Evolutionary conservation across 73 alveolate genomes (phyloP), one percentile per base, ranked within the genome.

Genomic region (Paramecium sonneborni): DNA sequence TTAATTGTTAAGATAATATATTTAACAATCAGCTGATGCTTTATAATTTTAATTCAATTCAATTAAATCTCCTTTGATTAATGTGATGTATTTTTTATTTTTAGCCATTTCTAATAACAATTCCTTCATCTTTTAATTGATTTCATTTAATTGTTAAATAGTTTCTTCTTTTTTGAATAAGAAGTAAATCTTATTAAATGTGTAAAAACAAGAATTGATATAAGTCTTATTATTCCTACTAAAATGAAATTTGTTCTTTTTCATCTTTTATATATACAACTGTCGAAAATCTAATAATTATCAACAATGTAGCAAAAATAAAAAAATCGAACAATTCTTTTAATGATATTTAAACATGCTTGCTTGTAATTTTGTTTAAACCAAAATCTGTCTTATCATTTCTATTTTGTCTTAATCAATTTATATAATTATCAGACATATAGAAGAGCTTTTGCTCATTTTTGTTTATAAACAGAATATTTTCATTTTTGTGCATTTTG

Each of bases 31-130:
- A 38, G 98, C 98, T 37, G 97, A 97, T 4, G 94, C 68, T 57
- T 35, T 94, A 11, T 32, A 92, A 0, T 95, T 95, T 37, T 38
- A 43, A 0, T 10, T 48, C 24, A 95, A 18, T 74, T 92, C 90
- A 30, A 95, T 96, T 15, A 95, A 57, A 85, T 95, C 98, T 70
- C 98, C 98, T 24, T 76, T 84, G 43, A 94, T 96, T 34, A 95
- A 57, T 11, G 92, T 46, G 12, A 21, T 20, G 72, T 7, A 95
- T 92, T 15, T 41, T 58, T 85, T 55, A n/a, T 92, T 76, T 48
- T 14, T 7, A 1, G 1, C 98, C 98, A 21, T 46, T 96, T 38
- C 97, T 43, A 39, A 57, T 91, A 18, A 94, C 98, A 2, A 52
- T 32, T 14, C 84, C 44, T 14, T 68, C 15, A 68, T 68, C 85